Conservation (phyloP, 1,139 yeast genomes). For the Candida freyschussii region DNA sequence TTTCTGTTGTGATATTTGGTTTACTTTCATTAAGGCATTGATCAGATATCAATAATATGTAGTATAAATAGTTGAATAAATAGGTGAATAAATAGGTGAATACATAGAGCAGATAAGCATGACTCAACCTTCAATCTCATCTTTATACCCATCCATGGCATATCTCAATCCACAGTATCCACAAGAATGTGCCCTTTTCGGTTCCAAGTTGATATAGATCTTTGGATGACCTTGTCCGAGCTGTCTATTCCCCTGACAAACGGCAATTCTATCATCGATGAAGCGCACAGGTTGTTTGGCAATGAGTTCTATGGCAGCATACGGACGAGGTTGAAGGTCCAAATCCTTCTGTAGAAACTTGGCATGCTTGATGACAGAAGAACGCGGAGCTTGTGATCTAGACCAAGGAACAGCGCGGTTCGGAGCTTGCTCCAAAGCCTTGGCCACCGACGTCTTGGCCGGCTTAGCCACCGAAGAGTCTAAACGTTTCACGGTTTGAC, state of each 20-base stretch:
- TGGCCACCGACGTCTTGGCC: constrained; percentile 4
- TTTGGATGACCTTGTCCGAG: constrained; percentile 83
- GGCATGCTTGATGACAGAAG: constrained; percentile 56
- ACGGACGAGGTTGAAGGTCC: constrained; percentile 67
- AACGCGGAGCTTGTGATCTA: constrained; percentile 57
- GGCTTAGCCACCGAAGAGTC: constrained; percentile 7
- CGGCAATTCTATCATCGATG: constrained; percentile 58
- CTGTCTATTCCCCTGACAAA: constrained; percentile 80
- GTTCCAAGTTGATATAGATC: constrained; percentile 75
- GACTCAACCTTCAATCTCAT: constrained; percentile 11
- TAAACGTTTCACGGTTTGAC: constrained; percentile 6
- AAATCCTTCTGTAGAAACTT: constrained; percentile 73
- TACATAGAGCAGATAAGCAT: constrained; percentile 3
- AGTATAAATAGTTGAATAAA: constrained; percentile 3
- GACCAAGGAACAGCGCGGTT: constrained; percentile 73
- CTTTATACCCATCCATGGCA: constrained; percentile 21
- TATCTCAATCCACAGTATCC: constrained; percentile 75
- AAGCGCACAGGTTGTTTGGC: constrained; percentile 69
- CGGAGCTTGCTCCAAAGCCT: constrained; percentile 55
- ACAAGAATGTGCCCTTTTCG: constrained; percentile 54
- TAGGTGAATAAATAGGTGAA: constrained; percentile 2
- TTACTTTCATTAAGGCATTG: constrained; percentile 26
- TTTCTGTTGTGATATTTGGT: constrained; percentile 36
- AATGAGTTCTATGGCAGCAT: constrained; percentile 81
- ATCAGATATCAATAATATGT: constrained; percentile 2